phyloP scores from a whole-genome alignment of 139 green algal genomes.

The Pseudopediastrum boryanum region DNA sequence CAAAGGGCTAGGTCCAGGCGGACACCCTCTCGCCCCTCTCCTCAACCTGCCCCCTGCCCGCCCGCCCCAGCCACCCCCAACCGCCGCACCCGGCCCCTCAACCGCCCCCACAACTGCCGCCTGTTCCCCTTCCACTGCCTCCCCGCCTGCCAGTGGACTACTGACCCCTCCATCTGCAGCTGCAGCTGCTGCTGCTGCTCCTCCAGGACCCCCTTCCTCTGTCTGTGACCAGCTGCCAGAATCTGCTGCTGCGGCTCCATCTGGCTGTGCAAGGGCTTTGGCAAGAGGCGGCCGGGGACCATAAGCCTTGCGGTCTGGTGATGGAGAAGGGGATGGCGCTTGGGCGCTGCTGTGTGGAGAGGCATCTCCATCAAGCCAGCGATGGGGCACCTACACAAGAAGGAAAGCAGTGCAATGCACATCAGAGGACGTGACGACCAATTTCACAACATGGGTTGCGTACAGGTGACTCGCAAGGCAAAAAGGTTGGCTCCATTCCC shows the following conservation, averaged over 20 bases:
- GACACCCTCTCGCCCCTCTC: background rate
- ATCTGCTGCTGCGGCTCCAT: conserved; percentile 13
- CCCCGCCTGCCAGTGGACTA: background rate
- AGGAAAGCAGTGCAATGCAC: background rate
- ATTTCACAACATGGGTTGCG: background rate
- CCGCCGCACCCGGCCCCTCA: background rate
- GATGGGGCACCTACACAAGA: conserved; percentile 18
- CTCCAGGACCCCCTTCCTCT: conserved; percentile 16
- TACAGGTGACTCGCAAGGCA: background rate
- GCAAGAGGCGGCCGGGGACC: background rate
- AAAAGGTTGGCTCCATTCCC: background rate
- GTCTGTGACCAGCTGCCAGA: conserved; percentile 36
- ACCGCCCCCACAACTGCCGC: background rate
- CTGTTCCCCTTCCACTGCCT: background rate
- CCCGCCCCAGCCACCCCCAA: background rate
- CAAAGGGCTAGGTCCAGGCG: too few species aligned
- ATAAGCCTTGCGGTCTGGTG: background rate
- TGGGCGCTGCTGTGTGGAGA: conserved; percentile 27
- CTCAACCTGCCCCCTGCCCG: background rate
- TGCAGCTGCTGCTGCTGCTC: conserved; percentile 15
- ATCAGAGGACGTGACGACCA: background rate
- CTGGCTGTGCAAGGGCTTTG: background rate
- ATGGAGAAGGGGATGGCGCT: background rate
- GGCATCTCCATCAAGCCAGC: conserved; percentile 33
- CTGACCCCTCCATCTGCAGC: background rate